phyloP scores from a whole-genome alignment of 768 basidiomycete genomes.

The Tulasnella sp. region DNA sequence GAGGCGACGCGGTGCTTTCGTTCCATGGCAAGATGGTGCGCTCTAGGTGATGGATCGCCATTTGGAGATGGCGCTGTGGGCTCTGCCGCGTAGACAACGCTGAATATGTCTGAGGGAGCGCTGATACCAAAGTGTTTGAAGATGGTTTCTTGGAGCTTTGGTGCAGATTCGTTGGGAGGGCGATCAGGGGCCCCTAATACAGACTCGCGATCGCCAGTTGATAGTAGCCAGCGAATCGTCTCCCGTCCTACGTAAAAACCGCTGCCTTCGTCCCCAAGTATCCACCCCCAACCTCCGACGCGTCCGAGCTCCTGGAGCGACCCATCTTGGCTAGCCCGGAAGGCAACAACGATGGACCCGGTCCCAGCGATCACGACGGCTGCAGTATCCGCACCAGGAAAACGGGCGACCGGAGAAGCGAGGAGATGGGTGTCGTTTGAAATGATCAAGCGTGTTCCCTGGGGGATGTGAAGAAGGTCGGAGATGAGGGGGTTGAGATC shows the following conservation, averaged over 20 bases:
- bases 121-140: slow-evolving; percentile 38
- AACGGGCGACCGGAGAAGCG: slow-evolving; percentile 58
- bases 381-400: slow-evolving; percentile 46
- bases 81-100: slow-evolving; percentile 52
- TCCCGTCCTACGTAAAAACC: slow-evolving; percentile 72
- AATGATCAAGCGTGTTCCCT: slow-evolving; percentile 43
- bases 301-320: slow-evolving; percentile 51
- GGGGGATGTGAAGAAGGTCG: slow-evolving; percentile 48
- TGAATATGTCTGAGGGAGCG: slow-evolving; percentile 50
- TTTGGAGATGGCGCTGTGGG: slow-evolving; percentile 25
- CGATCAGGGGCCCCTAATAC: slow-evolving; percentile 21
- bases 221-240: slow-evolving; percentile 48
- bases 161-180: slow-evolving; percentile 35
- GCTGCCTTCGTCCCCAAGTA: slow-evolving; percentile 73
- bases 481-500: slow-evolving; percentile 35
- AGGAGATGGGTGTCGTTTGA: slow-evolving; percentile 79
- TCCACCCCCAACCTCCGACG: slow-evolving; percentile 74
- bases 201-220: slow-evolving; percentile 22
- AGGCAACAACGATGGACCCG: slow-evolving; percentile 54
- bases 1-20: slow-evolving; percentile 66
- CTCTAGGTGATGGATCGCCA: slow-evolving; percentile 25
- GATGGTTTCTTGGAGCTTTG: slow-evolving; percentile 27
- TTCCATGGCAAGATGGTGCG: slow-evolving; percentile 23
- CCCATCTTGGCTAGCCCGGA: slow-evolving; percentile 11
- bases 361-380: slow-evolving; percentile 72